Percentiles rank a stretch among this genome's conserved stretches.
Evolutionary conservation across 306 rosid species (phyloP).

Genomic region (Gillenia trifoliata): DNA sequence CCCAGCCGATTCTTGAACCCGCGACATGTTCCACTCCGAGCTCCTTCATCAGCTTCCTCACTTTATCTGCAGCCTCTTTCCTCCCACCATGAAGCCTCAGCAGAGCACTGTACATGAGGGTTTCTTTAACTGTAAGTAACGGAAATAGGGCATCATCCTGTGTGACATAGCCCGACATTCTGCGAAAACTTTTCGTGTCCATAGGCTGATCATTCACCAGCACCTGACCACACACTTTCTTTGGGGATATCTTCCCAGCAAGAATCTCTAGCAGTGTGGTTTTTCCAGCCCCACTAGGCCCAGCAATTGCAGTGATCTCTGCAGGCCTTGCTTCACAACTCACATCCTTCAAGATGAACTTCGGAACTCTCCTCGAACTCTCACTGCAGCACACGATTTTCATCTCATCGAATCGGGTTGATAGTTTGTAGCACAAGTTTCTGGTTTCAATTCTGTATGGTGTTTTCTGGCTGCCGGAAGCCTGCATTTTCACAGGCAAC

Average conservation of each 20-base stretch:
- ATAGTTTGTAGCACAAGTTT: conserved; percentile 57
- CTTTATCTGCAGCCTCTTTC: conserved; percentile 54
- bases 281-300: conserved; percentile 99
- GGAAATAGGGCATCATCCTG: conserved; percentile 89
- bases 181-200: conserved; percentile 44
- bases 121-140: conserved; percentile 82
- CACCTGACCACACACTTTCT: conserved; percentile 61
- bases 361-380: conserved; percentile 31
- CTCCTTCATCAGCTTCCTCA: conserved; percentile 65
- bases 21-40: conserved; percentile 77
- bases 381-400: conserved; percentile 37
- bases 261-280: conserved; percentile 87
- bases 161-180: conserved; percentile 68
- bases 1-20: conserved; percentile 63
- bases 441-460: conserved; percentile 53
- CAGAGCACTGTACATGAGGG: conserved; percentile 79
- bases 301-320: conserved; percentile 83
- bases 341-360: conserved; percentile 65
- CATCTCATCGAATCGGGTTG: conserved; percentile 47
- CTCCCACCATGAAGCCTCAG: conserved; percentile 61
- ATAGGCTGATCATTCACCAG: conserved; percentile 58
- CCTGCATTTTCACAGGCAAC: conserved; percentile 48
- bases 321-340: conserved; percentile 78
- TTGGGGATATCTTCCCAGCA: conserved; percentile 56
- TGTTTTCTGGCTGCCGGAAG: conserved; percentile 38